Conservation (phyloP, 805 yeast species). For the Barnettozyma siamensis region DNA sequence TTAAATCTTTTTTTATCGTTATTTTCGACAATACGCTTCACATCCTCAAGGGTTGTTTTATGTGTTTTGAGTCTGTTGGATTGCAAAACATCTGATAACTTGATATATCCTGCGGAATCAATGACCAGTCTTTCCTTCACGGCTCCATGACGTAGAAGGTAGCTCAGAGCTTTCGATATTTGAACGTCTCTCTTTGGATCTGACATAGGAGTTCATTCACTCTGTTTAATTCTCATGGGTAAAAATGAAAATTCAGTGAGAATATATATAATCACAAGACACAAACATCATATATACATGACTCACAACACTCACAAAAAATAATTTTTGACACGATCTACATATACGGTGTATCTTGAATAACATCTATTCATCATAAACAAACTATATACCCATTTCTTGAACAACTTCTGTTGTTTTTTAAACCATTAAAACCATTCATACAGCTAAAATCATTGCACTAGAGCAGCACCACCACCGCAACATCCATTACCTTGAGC, state of each 20-base stretch:
- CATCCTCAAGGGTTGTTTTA: conserved; percentile 49
- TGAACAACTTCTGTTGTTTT: too few species aligned
- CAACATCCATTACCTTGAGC: conserved; percentile 54
- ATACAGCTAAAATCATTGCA: conserved; percentile 1
- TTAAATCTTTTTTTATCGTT: conserved; percentile 73
- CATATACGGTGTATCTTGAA: too few species aligned
- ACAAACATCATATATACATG: too few species aligned
- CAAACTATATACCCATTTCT: too few species aligned
- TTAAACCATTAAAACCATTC: background rate
- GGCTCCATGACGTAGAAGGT: conserved; percentile 85
- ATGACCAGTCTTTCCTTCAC: conserved; percentile 57
- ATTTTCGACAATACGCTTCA: conserved; percentile 51
- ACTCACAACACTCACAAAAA: too few species aligned
- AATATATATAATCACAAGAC: too few species aligned
- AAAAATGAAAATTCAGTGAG: too few species aligned
- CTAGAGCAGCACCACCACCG: conserved; percentile 37
- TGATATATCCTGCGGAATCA: conserved; percentile 61
- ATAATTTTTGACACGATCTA: too few species aligned
- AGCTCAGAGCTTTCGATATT: conserved; percentile 71
- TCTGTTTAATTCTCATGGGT: too few species aligned
- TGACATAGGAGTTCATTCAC: conserved; percentile 3
- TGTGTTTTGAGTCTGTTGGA: conserved; percentile 55
- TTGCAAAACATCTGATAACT: conserved; percentile 44
- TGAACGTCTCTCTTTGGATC: conserved; percentile 37
- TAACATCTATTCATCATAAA: too few species aligned